Evolutionary conservation across 2,329 filamentous ascomycete species (phyloP), one percentile per base, ranked within the genome.

Genomic region (Furcasterigmium furcatum): DNA sequence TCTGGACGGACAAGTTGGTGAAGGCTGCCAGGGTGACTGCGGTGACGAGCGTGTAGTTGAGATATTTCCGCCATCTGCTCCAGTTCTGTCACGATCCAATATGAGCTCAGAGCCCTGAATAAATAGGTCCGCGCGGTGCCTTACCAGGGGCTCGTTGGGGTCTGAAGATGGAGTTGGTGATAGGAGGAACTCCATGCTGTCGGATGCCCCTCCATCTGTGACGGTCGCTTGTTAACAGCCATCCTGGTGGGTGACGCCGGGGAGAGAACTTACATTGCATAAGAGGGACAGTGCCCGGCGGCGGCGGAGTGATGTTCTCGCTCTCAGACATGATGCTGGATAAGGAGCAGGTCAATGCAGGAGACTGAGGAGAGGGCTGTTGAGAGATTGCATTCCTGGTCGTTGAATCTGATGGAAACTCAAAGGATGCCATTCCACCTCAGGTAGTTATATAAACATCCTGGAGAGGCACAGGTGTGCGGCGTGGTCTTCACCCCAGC

Each of bases 121-220:
- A 21, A n/a, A n/a, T n/a, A n/a, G n/a, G n/a, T n/a, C n/a, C n/a
- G n/a, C n/a, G n/a, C 2, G 4, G 9, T 1, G 8, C 20, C 57
- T 35, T 22, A 64, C 62, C 20, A 64, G 44, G 2, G 62, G 62
- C 9, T 64, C 61, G 35, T 64, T 63, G 5, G 61, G 61, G 2
- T 64, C 56, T 25, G 47, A 47, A 14, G 49, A 41, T 29, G 49
- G 49, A 8, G 24, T 29, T 9, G 49, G 49, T 2, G 49, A 49
- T 5, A 49, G 41, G n/a, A 47, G 30, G 16, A 49, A 51, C 10
- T 14, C 25, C 9, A 27, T 20, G 14, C 38, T 32, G 14, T 47
- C 47, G 16, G 40, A 24, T 4, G 39, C 44, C 13, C 39, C 8
- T 9, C 41, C 42, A 25, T 45, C 49, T 47, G 10, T 12, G 13